phyloP scores from a whole-genome alignment of 495 filamentous ascomycete genomes.

The Cryomyces antarcticus region DNA sequence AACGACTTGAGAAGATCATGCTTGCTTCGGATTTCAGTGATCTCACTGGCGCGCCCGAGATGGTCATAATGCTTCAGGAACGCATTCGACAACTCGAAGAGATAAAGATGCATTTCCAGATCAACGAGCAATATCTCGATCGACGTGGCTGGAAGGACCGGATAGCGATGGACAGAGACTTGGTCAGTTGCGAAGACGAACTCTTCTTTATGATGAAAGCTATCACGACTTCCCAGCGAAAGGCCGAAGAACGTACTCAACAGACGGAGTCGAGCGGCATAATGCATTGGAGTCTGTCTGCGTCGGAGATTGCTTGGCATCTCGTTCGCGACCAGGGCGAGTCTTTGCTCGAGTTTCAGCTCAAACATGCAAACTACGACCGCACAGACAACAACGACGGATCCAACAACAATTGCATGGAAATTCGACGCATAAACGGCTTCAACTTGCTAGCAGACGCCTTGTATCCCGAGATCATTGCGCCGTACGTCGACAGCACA shows the following conservation, averaged over 20 bases:
- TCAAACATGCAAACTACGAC: slow-evolving; percentile 75
- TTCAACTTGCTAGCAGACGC: slow-evolving; percentile 78
- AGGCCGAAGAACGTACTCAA: slow-evolving; percentile 47
- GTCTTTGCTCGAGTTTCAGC: slow-evolving; percentile 81
- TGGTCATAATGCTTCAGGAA: slow-evolving; percentile 78
- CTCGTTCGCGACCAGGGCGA: slow-evolving; percentile 68
- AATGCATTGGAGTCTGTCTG: slow-evolving; percentile 73
- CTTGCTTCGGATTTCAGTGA: slow-evolving; percentile 99
- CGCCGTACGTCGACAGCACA: slow-evolving; percentile 57
- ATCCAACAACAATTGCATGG: slow-evolving; percentile 80
- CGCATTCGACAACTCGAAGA: slow-evolving; percentile 87
- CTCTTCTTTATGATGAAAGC: slow-evolving; percentile 99
- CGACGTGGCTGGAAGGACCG: slow-evolving; percentile 82
- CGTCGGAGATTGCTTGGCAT: slow-evolving; percentile 91
- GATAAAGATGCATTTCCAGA: slow-evolving; percentile 89
- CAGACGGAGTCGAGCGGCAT: slow-evolving; percentile 50
- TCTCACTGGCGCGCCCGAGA: slow-evolving; percentile 76
- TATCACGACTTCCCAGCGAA: slow-evolving; percentile 86
- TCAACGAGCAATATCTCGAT: slow-evolving; percentile 74
- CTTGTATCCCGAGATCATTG: slow-evolving; percentile 87
- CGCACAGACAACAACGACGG: slow-evolving; percentile 91
- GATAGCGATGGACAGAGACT: slow-evolving; percentile 64
- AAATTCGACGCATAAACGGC: slow-evolving; percentile 65
- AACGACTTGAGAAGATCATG: slow-evolving; percentile 95
- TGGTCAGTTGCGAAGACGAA: slow-evolving; percentile 83